These are phyloP conservation scores for Colletotrichum limetticola DNA, from an alignment of 2,329 filamentous ascomycete genomes.

Conservation along the genomic window DNA sequence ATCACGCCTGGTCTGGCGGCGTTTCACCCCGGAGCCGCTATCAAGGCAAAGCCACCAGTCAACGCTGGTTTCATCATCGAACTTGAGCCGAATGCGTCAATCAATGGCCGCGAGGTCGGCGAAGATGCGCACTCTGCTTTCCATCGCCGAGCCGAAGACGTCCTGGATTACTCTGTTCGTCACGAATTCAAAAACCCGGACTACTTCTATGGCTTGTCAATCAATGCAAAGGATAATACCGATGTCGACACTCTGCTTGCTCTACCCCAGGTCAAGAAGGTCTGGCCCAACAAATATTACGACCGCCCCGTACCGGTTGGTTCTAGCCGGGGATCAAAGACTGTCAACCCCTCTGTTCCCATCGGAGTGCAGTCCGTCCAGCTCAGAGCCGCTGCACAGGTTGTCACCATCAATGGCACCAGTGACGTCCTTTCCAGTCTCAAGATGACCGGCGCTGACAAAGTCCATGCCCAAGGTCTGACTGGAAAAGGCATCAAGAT, in stretches of 20 bases:
- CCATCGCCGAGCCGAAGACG: constrained; percentile 23
- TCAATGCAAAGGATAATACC: constrained; percentile 26
- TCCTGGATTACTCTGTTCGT: constrained; percentile 21
- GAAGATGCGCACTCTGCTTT: constrained; percentile 23
- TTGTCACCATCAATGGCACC: constrained; percentile 21
- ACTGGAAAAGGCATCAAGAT: constrained; percentile 50
- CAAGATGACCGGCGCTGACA: constrained; percentile 48
- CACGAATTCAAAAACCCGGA: constrained; percentile 35
- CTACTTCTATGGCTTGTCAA: constrained; percentile 35
- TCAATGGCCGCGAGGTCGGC: constrained; percentile 2
- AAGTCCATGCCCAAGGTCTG: constrained; percentile 49
- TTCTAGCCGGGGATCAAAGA: constrained; percentile 1
- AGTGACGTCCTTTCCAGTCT: constrained; percentile 23
- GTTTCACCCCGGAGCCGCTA: background rate
- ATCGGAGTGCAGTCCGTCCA: constrained; percentile 4
- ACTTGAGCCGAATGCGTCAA: constrained; percentile 8
- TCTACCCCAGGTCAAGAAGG: constrained; percentile 33
- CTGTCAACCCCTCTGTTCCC: background rate
- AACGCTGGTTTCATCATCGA: constrained; percentile 27
- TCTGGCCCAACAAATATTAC: constrained; percentile 34
- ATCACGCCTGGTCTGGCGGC: constrained; percentile 3
- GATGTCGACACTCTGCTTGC: constrained; percentile 18
- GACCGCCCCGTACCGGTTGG: constrained; percentile 26
- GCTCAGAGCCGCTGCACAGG: background rate
- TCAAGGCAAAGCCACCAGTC: background rate